Percentiles rank a stretch among this genome's conserved stretches.
Conservation (phyloP, 2,329 filamentous ascomycete genomes). For the Fusarium xylarioides region DNA sequence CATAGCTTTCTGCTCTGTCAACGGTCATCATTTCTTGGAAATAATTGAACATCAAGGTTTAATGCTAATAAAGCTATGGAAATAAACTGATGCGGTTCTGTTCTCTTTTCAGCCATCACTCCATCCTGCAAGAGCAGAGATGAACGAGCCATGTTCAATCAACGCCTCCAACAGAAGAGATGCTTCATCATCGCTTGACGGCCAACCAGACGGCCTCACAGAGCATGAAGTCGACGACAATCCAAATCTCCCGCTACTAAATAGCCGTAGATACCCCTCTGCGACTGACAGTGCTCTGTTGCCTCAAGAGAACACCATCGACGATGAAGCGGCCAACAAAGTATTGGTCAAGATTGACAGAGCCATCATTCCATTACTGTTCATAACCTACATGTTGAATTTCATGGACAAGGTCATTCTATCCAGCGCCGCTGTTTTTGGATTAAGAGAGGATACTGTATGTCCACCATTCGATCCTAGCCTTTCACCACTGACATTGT, state of each 20-base stretch:
- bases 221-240: background rate
- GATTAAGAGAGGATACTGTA: slow-evolving; percentile 58
- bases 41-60: background rate
- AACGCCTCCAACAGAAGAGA: background rate
- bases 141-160: background rate
- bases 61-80: background rate
- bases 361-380: slow-evolving; percentile 64
- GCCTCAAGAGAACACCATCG: background rate
- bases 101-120: background rate
- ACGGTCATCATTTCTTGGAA: background rate
- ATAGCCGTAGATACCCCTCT: background rate
- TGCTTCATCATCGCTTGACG: background rate
- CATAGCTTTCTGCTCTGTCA: background rate
- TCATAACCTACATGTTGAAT: slow-evolving; percentile 66
- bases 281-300: background rate
- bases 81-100: accelerated
- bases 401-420: slow-evolving; percentile 70
- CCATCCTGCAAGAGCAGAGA: background rate
- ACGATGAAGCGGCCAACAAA: slow-evolving; percentile 39
- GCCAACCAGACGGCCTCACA: background rate
- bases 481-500: background rate
- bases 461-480: background rate
- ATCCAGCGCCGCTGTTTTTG: slow-evolving; percentile 65
- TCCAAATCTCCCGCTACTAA: slow-evolving; percentile 15
- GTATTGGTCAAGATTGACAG: slow-evolving; percentile 66